A percentile compares a stretch with the other conserved stretches of the same genome.
These are phyloP conservation scores for Dicorynia guianensis DNA, from an alignment of 306 rosid species.

Conservation along the genomic window DNA sequence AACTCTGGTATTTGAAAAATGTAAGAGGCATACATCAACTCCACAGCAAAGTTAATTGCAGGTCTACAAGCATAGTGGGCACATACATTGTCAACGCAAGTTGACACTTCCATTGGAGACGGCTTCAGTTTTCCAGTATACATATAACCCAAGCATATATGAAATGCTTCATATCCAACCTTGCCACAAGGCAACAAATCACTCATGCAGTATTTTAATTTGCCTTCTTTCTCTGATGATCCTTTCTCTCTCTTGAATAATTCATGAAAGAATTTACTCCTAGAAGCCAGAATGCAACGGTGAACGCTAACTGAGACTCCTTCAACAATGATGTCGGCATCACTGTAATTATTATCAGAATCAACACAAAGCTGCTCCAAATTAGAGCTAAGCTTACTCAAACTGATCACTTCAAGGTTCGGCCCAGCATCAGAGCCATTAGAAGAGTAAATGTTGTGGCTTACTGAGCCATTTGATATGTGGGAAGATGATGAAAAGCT, in stretches of 20 bases:
- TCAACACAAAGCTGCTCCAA: conserved; percentile 84
- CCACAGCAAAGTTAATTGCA: conserved; percentile 84
- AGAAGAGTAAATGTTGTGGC: conserved; percentile 57
- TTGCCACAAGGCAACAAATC: conserved; percentile 75
- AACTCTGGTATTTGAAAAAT: conserved; percentile 37
- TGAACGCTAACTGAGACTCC: conserved; percentile 67
- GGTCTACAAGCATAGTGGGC: conserved; percentile 93
- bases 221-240: conserved; percentile 56
- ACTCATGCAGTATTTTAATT: conserved; percentile 68
- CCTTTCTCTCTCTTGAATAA: conserved; percentile 65
- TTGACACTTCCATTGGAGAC: conserved; percentile 80
- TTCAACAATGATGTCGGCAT: conserved; percentile 74
- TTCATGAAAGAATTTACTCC: conserved; percentile 79
- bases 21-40: conserved; percentile 74
- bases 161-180: conserved; percentile 84
- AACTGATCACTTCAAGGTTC: conserved; percentile 76
- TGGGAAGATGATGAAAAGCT: conserved; percentile 84
- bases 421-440: conserved; percentile 54
- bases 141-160: conserved; percentile 65
- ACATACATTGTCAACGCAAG: conserved; percentile 81
- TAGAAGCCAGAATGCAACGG: conserved; percentile 79
- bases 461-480: conserved; percentile 72
- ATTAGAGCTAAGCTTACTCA: conserved; percentile 75
- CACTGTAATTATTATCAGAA: conserved; percentile 70
- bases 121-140: conserved; percentile 86